phyloP scores from a whole-genome alignment of 371 early-diverging fungal species.

The Syncephalis fuscata region DNA sequence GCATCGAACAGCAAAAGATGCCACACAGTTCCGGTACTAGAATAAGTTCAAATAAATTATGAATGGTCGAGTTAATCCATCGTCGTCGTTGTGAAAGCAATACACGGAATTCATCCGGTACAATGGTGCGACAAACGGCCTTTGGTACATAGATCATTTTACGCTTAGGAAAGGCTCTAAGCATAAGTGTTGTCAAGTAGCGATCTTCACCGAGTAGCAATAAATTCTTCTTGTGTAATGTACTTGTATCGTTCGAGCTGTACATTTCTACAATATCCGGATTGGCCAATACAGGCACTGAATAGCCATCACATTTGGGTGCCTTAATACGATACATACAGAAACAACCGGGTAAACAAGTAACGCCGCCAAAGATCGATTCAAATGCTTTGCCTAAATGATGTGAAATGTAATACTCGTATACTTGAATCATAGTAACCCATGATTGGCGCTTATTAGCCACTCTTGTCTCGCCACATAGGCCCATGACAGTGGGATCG shows the following conservation, averaged over 20 bases:
- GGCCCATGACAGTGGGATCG: constrained; percentile 49
- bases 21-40: constrained; percentile 75
- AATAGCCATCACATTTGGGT: constrained; percentile 29
- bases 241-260: constrained; percentile 77
- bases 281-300: constrained; percentile 52
- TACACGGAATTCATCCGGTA: constrained; percentile 63
- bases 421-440: constrained; percentile 25
- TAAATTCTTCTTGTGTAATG: constrained; percentile 91
- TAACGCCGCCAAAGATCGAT: constrained; percentile 91
- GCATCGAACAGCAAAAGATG: constrained; percentile 78
- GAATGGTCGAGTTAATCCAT: constrained; percentile 89
- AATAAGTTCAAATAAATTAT: constrained; percentile 81
- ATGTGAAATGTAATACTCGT: constrained; percentile 95
- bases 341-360: constrained; percentile 96
- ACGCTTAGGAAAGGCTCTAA: constrained; percentile 81
- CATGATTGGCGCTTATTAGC: constrained; percentile 39
- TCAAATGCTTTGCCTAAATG: constrained; percentile 92
- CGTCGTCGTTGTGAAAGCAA: constrained; percentile 74
- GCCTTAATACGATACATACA: constrained; percentile 78
- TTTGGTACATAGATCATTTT: constrained; percentile 87
- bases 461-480: constrained; percentile 54
- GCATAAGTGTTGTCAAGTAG: constrained; percentile 86
- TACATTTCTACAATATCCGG: constrained; percentile 69
- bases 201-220: constrained; percentile 92
- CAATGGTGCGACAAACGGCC: constrained; percentile 70